Base-by-base conservation (phyloP, 2,329 filamentous ascomycete genomes). In the Aspergillus neotritici region DNA sequence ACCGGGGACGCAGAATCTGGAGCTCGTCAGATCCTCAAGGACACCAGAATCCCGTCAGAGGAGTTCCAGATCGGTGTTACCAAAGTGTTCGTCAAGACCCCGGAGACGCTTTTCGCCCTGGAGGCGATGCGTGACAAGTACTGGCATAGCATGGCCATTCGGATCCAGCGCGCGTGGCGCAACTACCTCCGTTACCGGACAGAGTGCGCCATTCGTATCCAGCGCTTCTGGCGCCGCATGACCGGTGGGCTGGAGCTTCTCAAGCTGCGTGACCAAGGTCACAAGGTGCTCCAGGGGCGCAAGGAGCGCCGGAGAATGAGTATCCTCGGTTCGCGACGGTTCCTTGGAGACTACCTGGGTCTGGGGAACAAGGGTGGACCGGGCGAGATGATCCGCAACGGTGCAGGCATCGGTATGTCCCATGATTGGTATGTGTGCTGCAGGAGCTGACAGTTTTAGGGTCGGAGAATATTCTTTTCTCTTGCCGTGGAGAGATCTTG, bases 121-220 rank as follows among this genome's bases (percentile, higher is more conserved):
- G 93, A 98, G 67, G 90, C 94, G 45, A 97, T 98, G 91, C 82
- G 93, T 62, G 93, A 98, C 64, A 79, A 87, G 44, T 98, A 97
- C 69, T 97, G 91, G 91, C 91, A 97, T 68, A 98, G 97, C 70
- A 97, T 98, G 93, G 93, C 93, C 3, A 94, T 91, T 47, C 82
- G 93, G 46, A 97, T 98, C 47, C 93, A 98, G 70, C 81, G 93
- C 55, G 93, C 94, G 61, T 98, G 93, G 93, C 81, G 93, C 57
- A 94, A 94, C 40, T 97, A 96, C 61, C 77, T 97, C 32, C 83
- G 91, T 4, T 97, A 97, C 67, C 82, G 93, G 34, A 85, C 82
- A 17, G 93, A 98, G 68, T 93, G 87, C 46, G 93, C 93, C 5
- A 95, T 85, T 11, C 82, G 93, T 29, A 97, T 98, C 53, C 93